Evolutionary conservation across 345 rosid genomes (phyloP).

Genomic region (Litchi chinensis): DNA sequence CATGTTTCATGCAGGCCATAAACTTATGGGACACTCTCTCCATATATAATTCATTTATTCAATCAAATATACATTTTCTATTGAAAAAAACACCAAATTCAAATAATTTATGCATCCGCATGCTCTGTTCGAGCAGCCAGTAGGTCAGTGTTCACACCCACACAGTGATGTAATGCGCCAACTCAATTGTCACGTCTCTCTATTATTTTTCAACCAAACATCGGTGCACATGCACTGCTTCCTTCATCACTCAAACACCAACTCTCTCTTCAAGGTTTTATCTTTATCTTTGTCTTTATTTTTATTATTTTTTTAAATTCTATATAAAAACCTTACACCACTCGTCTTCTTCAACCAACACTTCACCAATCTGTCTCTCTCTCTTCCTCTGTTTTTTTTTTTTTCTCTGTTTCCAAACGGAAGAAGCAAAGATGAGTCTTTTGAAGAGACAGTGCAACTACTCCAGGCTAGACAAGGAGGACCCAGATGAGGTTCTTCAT

Average conservation of each 20-base stretch:
- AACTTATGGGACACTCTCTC: not conserved
- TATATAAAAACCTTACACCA: too few species aligned
- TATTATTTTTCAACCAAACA: slow-evolving; percentile 22
- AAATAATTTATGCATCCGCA: too few species aligned
- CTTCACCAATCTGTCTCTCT: too few species aligned
- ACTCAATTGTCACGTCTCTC: not conserved
- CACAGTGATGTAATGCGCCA: slow-evolving; percentile 4
- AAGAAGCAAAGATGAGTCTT: slow-evolving; percentile 32
- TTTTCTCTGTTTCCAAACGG: too few species aligned
- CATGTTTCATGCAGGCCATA: not conserved
- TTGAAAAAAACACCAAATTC: too few species aligned
- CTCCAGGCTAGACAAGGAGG: slow-evolving; percentile 71
- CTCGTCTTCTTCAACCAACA: too few species aligned
- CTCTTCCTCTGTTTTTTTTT: too few species aligned
- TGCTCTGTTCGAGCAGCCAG: too few species aligned
- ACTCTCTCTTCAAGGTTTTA: not conserved
- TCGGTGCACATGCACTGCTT: slow-evolving; percentile 44
- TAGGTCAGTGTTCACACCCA: too few species aligned
- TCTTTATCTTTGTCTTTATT: too few species aligned
- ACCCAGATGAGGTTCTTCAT: slow-evolving; percentile 58
- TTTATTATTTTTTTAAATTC: too few species aligned
- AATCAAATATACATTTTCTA: not conserved
- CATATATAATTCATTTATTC: not conserved
- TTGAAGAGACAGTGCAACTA: slow-evolving; percentile 41
- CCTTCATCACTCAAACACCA: slow-evolving; percentile 25